These are phyloP conservation scores for Xerocomus cyaneibrunnescens DNA, from an alignment of 1,284 basidiomycete genomes.

Conservation along the genomic window DNA sequence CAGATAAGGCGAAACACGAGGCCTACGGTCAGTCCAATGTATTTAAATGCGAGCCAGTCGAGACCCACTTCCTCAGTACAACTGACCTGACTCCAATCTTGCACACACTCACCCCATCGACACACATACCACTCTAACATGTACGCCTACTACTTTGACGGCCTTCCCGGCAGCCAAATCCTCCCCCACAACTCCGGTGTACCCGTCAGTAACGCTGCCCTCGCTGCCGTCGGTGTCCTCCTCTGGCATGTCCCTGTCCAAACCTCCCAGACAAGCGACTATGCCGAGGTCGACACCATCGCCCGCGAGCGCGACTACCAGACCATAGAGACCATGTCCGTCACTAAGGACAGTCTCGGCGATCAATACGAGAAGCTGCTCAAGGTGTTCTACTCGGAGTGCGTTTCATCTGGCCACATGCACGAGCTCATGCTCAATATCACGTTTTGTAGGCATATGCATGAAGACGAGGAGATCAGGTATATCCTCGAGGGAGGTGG, in stretches of 20 bases:
- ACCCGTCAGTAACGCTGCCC: slow-evolving; percentile 48
- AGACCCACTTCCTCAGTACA: background rate
- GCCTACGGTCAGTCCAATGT: background rate
- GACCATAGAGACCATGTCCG: slow-evolving; percentile 74
- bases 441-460: slow-evolving; percentile 62
- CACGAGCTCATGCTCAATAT: background rate
- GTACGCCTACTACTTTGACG: slow-evolving; percentile 83
- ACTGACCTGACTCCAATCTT: background rate
- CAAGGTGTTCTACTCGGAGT: slow-evolving; percentile 81
- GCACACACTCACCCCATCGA: background rate
- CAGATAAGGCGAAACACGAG: background rate
- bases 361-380: slow-evolving; percentile 75
- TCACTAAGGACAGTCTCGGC: slow-evolving; percentile 72
- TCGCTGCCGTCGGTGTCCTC: slow-evolving; percentile 60
- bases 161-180: slow-evolving; percentile 73
- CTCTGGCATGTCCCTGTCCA: slow-evolving; percentile 64
- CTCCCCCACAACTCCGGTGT: slow-evolving; percentile 68
- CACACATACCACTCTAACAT: slow-evolving; percentile 38
- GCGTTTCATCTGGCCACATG: slow-evolving; percentile 23
- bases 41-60: background rate
- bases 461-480: slow-evolving; percentile 90
- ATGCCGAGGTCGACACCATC: slow-evolving; percentile 59
- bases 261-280: slow-evolving; percentile 44
- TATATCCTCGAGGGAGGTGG: slow-evolving; percentile 81
- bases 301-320: slow-evolving; percentile 71